Percentiles rank a stretch among this genome's conserved stretches.
phyloP scores from a whole-genome alignment of 2,329 filamentous ascomycete genomes.

The Cadophora malorum region DNA sequence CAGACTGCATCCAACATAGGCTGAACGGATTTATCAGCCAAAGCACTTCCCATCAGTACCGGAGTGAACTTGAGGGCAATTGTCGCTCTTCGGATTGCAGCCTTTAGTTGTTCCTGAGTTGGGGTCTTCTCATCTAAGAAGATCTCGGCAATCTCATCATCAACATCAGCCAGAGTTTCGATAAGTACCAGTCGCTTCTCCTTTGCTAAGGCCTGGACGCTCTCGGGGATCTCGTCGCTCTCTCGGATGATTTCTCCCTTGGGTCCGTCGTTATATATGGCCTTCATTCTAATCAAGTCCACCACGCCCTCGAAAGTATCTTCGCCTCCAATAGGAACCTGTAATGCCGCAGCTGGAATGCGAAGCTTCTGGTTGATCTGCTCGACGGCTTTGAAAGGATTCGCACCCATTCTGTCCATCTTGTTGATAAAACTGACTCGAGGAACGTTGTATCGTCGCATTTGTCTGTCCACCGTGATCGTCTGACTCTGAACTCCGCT shows the following conservation, averaged over 20 bases:
- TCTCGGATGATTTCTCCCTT: constrained; percentile 79
- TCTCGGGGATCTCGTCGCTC: constrained; percentile 82
- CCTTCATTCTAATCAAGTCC: constrained; percentile 89
- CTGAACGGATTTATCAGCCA: constrained; percentile 94
- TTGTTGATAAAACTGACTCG: constrained; percentile 98
- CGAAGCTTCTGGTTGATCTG: constrained; percentile 97
- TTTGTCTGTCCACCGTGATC: constrained; percentile 97
- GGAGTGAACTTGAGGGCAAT: constrained; percentile 89
- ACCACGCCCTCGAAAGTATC: constrained; percentile 93
- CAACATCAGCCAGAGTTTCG: constrained; percentile 94
- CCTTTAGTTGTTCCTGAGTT: constrained; percentile 83
- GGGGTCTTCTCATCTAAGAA: constrained; percentile 89
- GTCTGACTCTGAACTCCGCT: constrained; percentile 98
- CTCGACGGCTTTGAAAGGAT: constrained; percentile 96
- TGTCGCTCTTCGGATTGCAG: constrained; percentile 90
- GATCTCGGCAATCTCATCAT: constrained; percentile 95
- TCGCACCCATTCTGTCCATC: constrained; percentile 99
- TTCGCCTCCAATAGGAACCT: constrained; percentile 92
- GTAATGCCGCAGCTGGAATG: constrained; percentile 89
- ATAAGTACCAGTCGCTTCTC: constrained; percentile 87
- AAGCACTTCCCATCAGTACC: constrained; percentile 93
- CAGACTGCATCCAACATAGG: constrained; percentile 96
- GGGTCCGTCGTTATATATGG: constrained; percentile 88
- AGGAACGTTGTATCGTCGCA: constrained; percentile 97
- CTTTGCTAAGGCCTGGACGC: constrained; percentile 75